Percentiles rank a stretch among this genome's conserved stretches.
Conservation (phyloP, 192 early-diverging fungal species). For the Lobosporangium transversale region DNA sequence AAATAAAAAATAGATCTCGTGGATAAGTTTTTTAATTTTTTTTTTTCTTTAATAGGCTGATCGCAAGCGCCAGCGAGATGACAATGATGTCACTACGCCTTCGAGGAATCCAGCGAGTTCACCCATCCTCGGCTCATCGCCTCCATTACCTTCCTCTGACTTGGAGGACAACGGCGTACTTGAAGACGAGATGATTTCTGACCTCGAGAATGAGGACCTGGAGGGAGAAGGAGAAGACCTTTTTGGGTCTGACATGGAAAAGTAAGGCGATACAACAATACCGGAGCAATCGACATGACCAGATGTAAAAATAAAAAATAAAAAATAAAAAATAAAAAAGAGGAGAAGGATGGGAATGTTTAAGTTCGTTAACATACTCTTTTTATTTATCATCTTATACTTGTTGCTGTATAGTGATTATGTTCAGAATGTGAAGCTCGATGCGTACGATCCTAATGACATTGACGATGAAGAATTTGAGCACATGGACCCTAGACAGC, state of each 20-base stretch:
- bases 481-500: conserved; percentile 72
- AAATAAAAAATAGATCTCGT: too few species aligned
- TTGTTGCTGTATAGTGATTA: conserved; percentile 75
- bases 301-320: background rate
- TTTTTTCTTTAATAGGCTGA: too few species aligned
- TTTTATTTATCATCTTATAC: background rate
- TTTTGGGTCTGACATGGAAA: conserved; percentile 86
- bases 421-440: conserved; percentile 70
- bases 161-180: conserved; percentile 55
- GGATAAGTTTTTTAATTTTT: too few species aligned
- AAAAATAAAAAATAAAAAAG: conserved; percentile 3
- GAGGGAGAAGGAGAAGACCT: conserved; percentile 90
- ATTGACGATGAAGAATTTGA: conserved; percentile 88
- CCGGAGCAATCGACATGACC: background rate
- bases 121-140: conserved; percentile 54
- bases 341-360: too few species aligned
- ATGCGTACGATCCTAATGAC: conserved; percentile 83
- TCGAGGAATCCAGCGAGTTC: conserved; percentile 53
- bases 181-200: conserved; percentile 65
- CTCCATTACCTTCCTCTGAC: conserved; percentile 61
- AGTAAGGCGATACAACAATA: conserved; percentile 54
- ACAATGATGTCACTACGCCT: conserved; percentile 32
- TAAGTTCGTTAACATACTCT: too few species aligned
- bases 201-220: conserved; percentile 60
- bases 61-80: conserved; percentile 67